phyloP scores from a whole-genome alignment of 2,329 filamentous ascomycete species.

The Apiospora phragmitis region DNA sequence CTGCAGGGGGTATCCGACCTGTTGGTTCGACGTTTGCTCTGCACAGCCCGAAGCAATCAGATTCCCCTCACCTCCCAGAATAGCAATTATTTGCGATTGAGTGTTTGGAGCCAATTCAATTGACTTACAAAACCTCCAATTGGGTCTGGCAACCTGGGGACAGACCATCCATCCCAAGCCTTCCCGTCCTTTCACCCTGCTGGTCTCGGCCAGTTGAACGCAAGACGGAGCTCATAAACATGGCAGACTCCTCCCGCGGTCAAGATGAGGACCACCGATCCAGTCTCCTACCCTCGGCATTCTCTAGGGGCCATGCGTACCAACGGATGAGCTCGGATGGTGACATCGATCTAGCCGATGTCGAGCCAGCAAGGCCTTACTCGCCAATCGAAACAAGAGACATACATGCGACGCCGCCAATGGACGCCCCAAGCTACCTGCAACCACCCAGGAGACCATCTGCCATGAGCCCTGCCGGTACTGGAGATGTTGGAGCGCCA shows the following conservation, averaged over 20 bases:
- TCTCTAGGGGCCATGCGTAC: background rate
- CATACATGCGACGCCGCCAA: background rate
- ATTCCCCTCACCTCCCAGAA: background rate
- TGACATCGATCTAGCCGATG: conserved; percentile 11
- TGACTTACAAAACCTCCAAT: background rate
- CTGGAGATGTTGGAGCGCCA: background rate
- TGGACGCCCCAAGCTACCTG: background rate
- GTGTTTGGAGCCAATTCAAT: background rate
- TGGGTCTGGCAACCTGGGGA: background rate
- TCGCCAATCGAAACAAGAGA: background rate
- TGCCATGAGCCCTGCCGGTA: background rate
- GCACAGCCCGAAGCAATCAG: background rate
- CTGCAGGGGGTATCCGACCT: background rate
- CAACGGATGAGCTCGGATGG: conserved; percentile 12
- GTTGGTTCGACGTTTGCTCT: background rate
- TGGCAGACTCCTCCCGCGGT: background rate
- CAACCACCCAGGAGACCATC: background rate
- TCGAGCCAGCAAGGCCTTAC: background rate
- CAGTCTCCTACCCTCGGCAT: conserved; percentile 5
- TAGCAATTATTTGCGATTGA: background rate
- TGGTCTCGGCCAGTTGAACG: background rate
- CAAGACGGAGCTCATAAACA: background rate
- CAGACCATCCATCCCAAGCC: background rate
- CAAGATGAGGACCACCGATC: background rate
- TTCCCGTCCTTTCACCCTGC: background rate